Evolutionary conservation across 305 asterid genomes (phyloP), one percentile per base, ranked within the genome.

Genomic region (Petunia hybrid): DNA sequence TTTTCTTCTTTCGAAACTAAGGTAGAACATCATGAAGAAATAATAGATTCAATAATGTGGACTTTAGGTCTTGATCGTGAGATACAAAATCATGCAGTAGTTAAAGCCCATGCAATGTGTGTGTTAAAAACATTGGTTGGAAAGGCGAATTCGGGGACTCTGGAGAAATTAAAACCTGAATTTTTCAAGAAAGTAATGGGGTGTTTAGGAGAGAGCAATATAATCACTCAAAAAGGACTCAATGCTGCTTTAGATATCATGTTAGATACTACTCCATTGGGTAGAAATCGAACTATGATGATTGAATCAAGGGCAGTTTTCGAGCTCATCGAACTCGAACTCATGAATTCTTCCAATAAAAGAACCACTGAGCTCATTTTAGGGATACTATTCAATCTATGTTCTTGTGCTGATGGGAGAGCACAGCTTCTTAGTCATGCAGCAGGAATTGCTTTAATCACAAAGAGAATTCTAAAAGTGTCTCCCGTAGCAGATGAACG

Each of bases 371-470:
- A 89, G 84, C 74, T 90, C 0, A 86, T 86, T 2, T 39, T 92
- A 10, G 93, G 84, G 40, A 61, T 86, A 12, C 3, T 92, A 63
- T 86, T 77, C 79, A 87, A 88, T 5, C 36, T 92, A 1, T 91
- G 92, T 39, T 81, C 85, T 10, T 78, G 90, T 31, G 94, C 95
- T 7, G 93, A 89, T 1, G 95, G 97, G 13, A 82, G 97, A 82
- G 94, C 93, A 13, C 86, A 90, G 85, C 84, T 93, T 35, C 79
- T 93, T 45, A 77, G 78, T 35, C 97, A 93, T 78, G 91, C 92
- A 0, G 90, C 85, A 0, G 97, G 94, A 2, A 43, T 91, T 0
- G 92, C 92, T 6, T 76, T 87, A 67, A 87, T 93, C 39, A 82
- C 90, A 8, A 61, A 84, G 90, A 76, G 90, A 88, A 87, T 93